Percentiles rank a stretch among this genome's conserved stretches.
Evolutionary conservation across 2,329 filamentous ascomycete species (phyloP).

Genomic region (Talaromyces atroroseus): DNA sequence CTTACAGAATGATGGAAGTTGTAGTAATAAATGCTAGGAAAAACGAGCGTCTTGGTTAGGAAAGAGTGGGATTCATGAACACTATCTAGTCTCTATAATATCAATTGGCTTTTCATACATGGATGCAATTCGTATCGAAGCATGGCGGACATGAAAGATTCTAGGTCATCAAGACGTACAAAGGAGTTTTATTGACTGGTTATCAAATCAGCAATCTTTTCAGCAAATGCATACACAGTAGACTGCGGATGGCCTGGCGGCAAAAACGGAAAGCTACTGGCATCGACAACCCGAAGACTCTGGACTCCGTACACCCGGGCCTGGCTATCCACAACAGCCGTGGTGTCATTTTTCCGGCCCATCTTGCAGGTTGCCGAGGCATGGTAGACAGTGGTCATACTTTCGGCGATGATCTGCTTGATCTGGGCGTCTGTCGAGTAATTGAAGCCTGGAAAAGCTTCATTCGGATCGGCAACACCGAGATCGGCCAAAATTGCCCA

Average conservation of each 20-base stretch:
- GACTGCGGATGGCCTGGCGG: slow-evolving; percentile 39
- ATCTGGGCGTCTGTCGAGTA: slow-evolving; percentile 42
- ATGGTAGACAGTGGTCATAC: slow-evolving; percentile 32
- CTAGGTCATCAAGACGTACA: too few species aligned
- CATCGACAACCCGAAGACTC: slow-evolving; percentile 31
- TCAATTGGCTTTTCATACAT: too few species aligned
- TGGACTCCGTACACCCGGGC: slow-evolving; percentile 26
- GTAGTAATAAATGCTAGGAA: too few species aligned
- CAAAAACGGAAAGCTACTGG: slow-evolving; percentile 28
- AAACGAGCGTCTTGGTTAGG: too few species aligned
- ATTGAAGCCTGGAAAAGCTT: slow-evolving; percentile 35
- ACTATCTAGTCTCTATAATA: too few species aligned
- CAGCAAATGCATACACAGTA: slow-evolving; percentile 34
- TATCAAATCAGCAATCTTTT: slow-evolving; percentile 36
- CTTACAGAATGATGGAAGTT: too few species aligned
- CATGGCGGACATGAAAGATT: too few species aligned
- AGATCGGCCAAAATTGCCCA: slow-evolving; percentile 26
- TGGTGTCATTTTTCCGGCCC: slow-evolving; percentile 25
- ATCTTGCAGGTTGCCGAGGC: slow-evolving; percentile 33
- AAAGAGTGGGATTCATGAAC: too few species aligned
- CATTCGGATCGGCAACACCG: slow-evolving; percentile 28
- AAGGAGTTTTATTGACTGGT: not conserved
- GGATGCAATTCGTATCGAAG: too few species aligned
- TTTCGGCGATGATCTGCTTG: slow-evolving; percentile 28
- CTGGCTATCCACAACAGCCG: slow-evolving; percentile 29